A percentile compares a stretch with the other conserved stretches of the same genome.
Conservation (phyloP, 768 basidiomycete species). For the Collybia nuda region DNA sequence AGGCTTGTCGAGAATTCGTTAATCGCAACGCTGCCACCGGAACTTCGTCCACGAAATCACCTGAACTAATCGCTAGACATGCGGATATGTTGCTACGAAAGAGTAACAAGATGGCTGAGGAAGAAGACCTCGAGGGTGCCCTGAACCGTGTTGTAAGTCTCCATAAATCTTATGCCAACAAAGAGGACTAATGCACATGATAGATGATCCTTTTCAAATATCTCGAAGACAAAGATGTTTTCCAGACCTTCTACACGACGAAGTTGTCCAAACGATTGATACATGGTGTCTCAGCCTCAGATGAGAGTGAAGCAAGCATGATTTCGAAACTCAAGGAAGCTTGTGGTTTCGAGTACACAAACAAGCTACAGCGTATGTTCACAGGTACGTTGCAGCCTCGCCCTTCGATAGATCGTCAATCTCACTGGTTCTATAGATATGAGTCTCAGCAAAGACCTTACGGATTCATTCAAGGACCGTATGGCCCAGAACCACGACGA, state of each 20-base stretch:
- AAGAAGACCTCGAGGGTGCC: constrained; percentile 88
- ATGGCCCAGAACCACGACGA: constrained; percentile 88
- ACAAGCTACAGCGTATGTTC: constrained; percentile 98
- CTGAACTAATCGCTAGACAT: constrained; percentile 93
- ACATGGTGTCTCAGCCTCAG: constrained; percentile 89
- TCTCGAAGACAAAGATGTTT: constrained; percentile 98
- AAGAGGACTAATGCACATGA: constrained; percentile 20
- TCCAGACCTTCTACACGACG: constrained; percentile 98
- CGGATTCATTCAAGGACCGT: constrained; percentile 95
- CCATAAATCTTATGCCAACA: constrained; percentile 25
- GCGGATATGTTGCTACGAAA: constrained; percentile 90
- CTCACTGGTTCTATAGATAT: constrained; percentile 61
- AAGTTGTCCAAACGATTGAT: constrained; percentile 96
- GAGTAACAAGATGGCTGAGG: constrained; percentile 97
- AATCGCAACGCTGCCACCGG: constrained; percentile 94
- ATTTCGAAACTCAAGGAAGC: constrained; percentile 98
- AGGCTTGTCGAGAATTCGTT: constrained; percentile 96
- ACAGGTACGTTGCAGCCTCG: constrained; percentile 62
- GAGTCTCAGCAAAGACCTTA: constrained; percentile 94
- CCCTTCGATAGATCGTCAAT: background rate
- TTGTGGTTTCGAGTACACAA: constrained; percentile 98
- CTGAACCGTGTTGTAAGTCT: constrained; percentile 83
- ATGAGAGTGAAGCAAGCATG: constrained; percentile 98
- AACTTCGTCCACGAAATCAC: constrained; percentile 84
- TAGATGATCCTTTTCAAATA: constrained; percentile 99